Evolutionary conservation across 768 basidiomycete species (phyloP).

Genomic region (Phaeotremella fagi): DNA sequence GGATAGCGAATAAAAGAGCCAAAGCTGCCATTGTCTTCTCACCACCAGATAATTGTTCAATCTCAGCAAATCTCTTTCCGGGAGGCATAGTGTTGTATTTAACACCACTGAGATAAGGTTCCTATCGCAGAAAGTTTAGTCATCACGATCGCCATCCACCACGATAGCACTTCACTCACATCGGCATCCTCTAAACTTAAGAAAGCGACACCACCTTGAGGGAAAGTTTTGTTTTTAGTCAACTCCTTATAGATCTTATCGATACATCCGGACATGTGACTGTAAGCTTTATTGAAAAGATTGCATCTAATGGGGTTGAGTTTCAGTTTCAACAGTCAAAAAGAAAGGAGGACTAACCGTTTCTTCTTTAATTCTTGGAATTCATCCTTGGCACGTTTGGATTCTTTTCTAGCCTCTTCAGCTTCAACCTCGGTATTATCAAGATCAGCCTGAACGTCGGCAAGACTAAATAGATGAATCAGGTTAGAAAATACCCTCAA

Average conservation of each 20-base stretch:
- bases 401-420: conserved; percentile 83
- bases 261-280: conserved; percentile 89
- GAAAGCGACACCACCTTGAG: conserved; percentile 95
- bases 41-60: conserved; percentile 97
- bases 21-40: conserved; percentile 98
- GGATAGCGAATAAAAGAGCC: conserved; percentile 93
- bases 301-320: conserved; percentile 56
- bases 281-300: conserved; percentile 91
- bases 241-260: conserved; percentile 96
- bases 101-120: conserved; percentile 80
- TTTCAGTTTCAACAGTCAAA: not conserved
- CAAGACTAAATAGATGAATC: conserved; percentile 21
- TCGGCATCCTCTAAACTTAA: conserved; percentile 93
- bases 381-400: conserved; percentile 80
- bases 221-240: conserved; percentile 88
- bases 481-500: not conserved
- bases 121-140: conserved; percentile 51
- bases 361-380: conserved; percentile 82
- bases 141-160: not conserved
- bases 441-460: conserved; percentile 63
- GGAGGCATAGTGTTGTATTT: conserved; percentile 99
- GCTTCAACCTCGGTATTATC: conserved; percentile 87
- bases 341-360: conserved; percentile 55
- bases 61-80: conserved; percentile 97
- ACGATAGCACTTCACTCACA: conserved; percentile 52